These are phyloP conservation scores for Xylaria castorea DNA, from an alignment of 495 filamentous ascomycete species.

Conservation along the genomic window DNA sequence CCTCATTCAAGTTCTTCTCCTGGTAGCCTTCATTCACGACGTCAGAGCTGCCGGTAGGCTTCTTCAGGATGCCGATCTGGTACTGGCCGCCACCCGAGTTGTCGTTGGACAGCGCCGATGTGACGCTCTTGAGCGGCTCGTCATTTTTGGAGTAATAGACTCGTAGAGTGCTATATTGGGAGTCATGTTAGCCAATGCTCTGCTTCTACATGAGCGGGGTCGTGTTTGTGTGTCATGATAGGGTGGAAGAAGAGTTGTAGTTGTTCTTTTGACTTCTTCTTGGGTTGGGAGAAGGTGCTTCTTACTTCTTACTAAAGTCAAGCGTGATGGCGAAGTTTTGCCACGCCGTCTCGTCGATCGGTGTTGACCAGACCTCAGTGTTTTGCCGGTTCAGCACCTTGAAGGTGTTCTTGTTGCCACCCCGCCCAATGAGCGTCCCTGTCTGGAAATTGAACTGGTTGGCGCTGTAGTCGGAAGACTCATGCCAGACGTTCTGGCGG, in stretches of 20 bases:
- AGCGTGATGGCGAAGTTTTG: constrained; percentile 66
- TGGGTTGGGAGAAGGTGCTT: neutral
- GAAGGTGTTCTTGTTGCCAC: constrained; percentile 50
- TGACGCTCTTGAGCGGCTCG: constrained; percentile 55
- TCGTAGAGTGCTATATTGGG: constrained; percentile 54
- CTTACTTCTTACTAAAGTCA: constrained; percentile 59
- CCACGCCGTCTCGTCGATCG: constrained; percentile 52
- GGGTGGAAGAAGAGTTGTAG: neutral
- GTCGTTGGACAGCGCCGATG: constrained; percentile 54
- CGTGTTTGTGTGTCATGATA: neutral
- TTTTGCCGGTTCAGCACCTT: constrained; percentile 57
- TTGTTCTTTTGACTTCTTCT: neutral
- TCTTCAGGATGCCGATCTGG: constrained; percentile 64
- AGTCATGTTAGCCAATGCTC: neutral
- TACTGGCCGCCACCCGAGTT: constrained; percentile 62
- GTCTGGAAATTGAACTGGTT: constrained; percentile 64
- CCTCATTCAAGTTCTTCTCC: constrained; percentile 56
- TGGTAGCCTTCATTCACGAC: constrained; percentile 63
- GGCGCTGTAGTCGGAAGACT: constrained; percentile 58
- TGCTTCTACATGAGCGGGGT: neutral
- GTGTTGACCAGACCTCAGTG: constrained; percentile 54
- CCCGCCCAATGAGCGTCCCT: constrained; percentile 56
- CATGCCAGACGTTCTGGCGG: constrained; percentile 60
- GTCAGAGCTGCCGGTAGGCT: constrained; percentile 60
- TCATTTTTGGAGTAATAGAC: constrained; percentile 60